Conservation (phyloP, 2,329 filamentous ascomycete genomes). For the Nemania sp. region DNA sequence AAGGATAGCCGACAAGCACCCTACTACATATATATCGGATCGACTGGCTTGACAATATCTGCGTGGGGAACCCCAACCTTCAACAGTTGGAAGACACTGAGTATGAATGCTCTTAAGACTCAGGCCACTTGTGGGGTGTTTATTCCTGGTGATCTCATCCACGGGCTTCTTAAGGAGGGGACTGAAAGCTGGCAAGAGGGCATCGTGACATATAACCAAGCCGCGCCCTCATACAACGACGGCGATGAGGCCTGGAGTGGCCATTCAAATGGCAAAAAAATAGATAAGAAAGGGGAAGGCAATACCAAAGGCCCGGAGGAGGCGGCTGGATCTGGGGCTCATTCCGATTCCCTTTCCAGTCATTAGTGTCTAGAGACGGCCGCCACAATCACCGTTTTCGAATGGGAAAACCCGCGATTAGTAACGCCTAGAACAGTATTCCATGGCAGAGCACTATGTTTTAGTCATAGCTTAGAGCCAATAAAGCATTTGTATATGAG, state of each 20-base stretch:
- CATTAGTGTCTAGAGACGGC: background rate
- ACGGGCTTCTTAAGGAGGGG: conserved; percentile 40
- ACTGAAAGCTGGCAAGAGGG: conserved; percentile 42
- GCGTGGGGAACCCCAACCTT: conserved; percentile 44
- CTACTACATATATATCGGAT: conserved; percentile 47
- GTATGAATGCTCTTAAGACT: conserved; percentile 43
- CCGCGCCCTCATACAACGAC: conserved; percentile 33
- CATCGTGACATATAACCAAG: conserved; percentile 42
- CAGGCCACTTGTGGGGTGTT: conserved; percentile 45
- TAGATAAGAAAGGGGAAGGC: too few relatives aligned
- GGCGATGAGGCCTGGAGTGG: too few relatives aligned
- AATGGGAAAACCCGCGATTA: too few relatives aligned
- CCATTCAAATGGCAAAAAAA: too few relatives aligned
- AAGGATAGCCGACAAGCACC: conserved; percentile 23
- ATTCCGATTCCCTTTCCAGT: too few relatives aligned
- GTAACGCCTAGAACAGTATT: background rate
- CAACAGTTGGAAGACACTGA: conserved; percentile 44
- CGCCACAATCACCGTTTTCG: background rate
- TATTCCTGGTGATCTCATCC: conserved; percentile 41
- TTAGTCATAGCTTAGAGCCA: background rate
- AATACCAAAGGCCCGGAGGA: too few relatives aligned
- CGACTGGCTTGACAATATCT: conserved; percentile 44
- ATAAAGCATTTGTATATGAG: background rate
- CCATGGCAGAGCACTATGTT: background rate
- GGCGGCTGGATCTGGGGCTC: too few relatives aligned